phyloP scores from a whole-genome alignment of 176 grass and related monocot genomes.

The Areca catechu region DNA sequence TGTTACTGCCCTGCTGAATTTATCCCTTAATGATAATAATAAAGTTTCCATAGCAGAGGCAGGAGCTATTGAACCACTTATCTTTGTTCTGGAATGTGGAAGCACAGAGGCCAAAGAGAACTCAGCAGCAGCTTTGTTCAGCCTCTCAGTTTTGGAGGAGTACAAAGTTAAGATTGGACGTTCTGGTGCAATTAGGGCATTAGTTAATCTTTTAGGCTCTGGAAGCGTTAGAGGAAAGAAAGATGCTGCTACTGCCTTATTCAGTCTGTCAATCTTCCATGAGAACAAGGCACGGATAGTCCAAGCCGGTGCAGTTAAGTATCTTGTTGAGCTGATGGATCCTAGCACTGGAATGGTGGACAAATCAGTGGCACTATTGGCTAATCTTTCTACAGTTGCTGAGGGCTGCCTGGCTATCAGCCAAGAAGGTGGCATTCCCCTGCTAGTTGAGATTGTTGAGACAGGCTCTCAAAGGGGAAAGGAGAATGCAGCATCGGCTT shows the following conservation, averaged over 20 bases:
- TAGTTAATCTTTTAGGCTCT: slow-evolving; percentile 36
- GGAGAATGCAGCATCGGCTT: slow-evolving; percentile 28
- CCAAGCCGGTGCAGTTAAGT: slow-evolving; percentile 27
- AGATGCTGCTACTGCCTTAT: slow-evolving; percentile 40
- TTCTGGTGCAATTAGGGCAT: neutral
- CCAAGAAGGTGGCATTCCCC: slow-evolving; percentile 34
- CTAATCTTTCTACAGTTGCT: slow-evolving; percentile 34
- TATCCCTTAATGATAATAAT: slow-evolving; percentile 39
- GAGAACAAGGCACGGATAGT: slow-evolving; percentile 42
- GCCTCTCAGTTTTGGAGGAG: neutral
- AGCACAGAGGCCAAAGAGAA: slow-evolving; percentile 3
- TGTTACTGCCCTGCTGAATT: slow-evolving; percentile 46
- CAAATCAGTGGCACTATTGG: slow-evolving; percentile 36
- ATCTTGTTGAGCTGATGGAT: slow-evolving; percentile 37
- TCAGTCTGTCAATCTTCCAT: slow-evolving; percentile 38
- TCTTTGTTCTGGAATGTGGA: slow-evolving; percentile 35
- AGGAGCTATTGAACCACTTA: slow-evolving; percentile 33
- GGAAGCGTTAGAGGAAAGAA: slow-evolving; percentile 41
- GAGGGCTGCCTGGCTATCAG: slow-evolving; percentile 31
- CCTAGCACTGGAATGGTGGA: slow-evolving; percentile 32
- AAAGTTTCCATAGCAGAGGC: slow-evolving; percentile 39
- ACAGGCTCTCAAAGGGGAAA: slow-evolving; percentile 30
- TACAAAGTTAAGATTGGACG: neutral
- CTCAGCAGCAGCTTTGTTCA: neutral
- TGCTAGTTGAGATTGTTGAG: slow-evolving; percentile 36